These are phyloP conservation scores for Volvox africanus DNA, from an alignment of 139 green algal genomes.

Conservation along the genomic window DNA sequence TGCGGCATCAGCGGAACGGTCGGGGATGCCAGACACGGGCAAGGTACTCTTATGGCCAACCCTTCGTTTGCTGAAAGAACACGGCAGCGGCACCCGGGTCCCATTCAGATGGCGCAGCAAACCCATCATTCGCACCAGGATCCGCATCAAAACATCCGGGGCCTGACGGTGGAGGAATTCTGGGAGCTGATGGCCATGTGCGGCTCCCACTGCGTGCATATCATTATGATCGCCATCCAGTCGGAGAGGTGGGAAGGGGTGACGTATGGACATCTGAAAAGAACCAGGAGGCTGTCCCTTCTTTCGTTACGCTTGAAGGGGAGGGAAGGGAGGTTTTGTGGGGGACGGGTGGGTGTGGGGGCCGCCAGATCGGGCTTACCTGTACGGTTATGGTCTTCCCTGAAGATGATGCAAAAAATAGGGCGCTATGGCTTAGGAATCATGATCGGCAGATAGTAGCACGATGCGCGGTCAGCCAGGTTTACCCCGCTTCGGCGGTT, in stretches of 20 bases:
- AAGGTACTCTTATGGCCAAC: neutral
- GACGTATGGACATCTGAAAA: too few relatives aligned
- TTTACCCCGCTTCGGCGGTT: too few relatives aligned
- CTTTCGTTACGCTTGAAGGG: too few relatives aligned
- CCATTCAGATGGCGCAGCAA: neutral
- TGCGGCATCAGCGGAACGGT: neutral
- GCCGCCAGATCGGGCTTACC: too few relatives aligned
- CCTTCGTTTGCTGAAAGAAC: neutral
- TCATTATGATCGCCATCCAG: neutral
- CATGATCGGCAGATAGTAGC: too few relatives aligned
- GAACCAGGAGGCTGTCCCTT: too few relatives aligned
- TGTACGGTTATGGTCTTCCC: too few relatives aligned
- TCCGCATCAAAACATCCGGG: neutral
- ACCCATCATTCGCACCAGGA: neutral
- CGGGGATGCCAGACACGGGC: neutral
- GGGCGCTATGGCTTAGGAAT: too few relatives aligned
- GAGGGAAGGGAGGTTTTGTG: too few relatives aligned
- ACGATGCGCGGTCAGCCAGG: too few relatives aligned
- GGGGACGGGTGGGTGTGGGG: too few relatives aligned
- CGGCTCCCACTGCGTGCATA: neutral
- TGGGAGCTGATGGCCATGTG: neutral
- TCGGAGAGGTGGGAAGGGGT: neutral
- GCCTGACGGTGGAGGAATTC: neutral
- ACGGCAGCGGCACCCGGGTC: neutral
- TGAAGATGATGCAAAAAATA: too few relatives aligned